These are phyloP conservation scores for Dothideomycetes sp. DNA, from an alignment of 2,329 filamentous ascomycete species.

Conservation along the genomic window DNA sequence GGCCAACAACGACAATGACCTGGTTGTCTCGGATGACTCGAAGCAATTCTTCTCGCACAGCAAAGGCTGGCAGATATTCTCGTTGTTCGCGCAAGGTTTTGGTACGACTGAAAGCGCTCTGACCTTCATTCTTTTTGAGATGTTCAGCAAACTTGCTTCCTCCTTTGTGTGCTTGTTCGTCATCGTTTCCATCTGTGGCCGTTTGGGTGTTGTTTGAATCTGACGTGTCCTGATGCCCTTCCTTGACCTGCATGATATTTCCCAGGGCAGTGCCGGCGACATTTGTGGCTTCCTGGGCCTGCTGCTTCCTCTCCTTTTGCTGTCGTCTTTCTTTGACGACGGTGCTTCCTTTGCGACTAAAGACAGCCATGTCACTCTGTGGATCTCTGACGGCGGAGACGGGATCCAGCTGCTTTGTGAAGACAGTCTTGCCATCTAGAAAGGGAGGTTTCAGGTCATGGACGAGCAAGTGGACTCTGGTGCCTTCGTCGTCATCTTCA, in stretches of 20 bases:
- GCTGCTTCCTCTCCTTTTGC: conserved; percentile 84
- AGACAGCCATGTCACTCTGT: conserved; percentile 98
- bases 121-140: conserved; percentile 72
- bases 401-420: conserved; percentile 93
- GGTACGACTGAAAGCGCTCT: conserved; percentile 85
- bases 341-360: conserved; percentile 86
- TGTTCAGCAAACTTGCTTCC: conserved; percentile 79
- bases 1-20: conserved; percentile 90
- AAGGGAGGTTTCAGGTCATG: conserved; percentile 93
- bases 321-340: conserved; percentile 86
- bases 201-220: conserved; percentile 78
- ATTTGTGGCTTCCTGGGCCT: conserved; percentile 90
- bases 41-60: conserved; percentile 84
- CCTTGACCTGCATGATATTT: conserved; percentile 91
- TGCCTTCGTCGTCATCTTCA: conserved; percentile 80
- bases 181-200: conserved; percentile 39
- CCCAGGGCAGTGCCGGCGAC: conserved; percentile 84
- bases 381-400: conserved; percentile 85
- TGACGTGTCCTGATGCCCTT: conserved; percentile 43
- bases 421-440: conserved; percentile 85
- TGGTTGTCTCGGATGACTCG: conserved; percentile 93
- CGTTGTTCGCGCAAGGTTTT: conserved; percentile 85
- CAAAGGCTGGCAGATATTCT: conserved; percentile 89
- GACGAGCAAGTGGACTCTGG: conserved; percentile 78
- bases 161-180: conserved; percentile 43